These are phyloP conservation scores for Peniophora sp. DNA, from an alignment of 1,284 basidiomycete genomes.

Conservation along the genomic window DNA sequence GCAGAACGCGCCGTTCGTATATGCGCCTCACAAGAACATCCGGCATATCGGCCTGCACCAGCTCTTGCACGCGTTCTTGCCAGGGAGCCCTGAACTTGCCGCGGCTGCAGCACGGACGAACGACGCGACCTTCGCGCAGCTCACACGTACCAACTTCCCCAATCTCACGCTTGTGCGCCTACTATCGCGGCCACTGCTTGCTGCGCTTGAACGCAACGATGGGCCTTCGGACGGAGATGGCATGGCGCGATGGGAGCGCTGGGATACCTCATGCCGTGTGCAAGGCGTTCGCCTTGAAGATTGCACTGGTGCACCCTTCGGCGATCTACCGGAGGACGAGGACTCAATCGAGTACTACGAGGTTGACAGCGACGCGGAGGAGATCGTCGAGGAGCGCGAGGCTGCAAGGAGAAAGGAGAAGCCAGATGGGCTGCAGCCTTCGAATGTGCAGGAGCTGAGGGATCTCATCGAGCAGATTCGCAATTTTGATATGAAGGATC, in stretches of 20 bases:
- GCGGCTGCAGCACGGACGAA: slow-evolving; percentile 47
- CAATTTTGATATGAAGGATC: slow-evolving; percentile 26
- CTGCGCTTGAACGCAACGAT: slow-evolving; percentile 46
- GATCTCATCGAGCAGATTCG: slow-evolving; percentile 42
- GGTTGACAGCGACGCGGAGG: slow-evolving; percentile 26
- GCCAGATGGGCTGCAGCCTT: slow-evolving; percentile 17
- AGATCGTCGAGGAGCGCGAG: slow-evolving; percentile 4
- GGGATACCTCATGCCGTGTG: slow-evolving; percentile 46
- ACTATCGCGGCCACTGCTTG: slow-evolving; percentile 44
- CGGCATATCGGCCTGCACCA: slow-evolving; percentile 62
- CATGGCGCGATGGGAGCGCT: slow-evolving; percentile 50
- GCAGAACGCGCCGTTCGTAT: slow-evolving; percentile 30
- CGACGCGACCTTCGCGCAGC: slow-evolving; percentile 53
- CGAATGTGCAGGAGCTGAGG: slow-evolving; percentile 31
- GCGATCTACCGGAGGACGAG: slow-evolving; percentile 44
- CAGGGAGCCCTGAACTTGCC: slow-evolving; percentile 17
- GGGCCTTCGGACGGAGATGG: slow-evolving; percentile 30
- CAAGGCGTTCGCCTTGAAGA: slow-evolving; percentile 54
- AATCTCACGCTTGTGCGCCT: slow-evolving; percentile 48
- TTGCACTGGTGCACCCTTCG: slow-evolving; percentile 54
- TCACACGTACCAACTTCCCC: slow-evolving; percentile 52
- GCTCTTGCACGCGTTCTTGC: slow-evolving; percentile 49
- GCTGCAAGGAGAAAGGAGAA: slow-evolving; percentile 10
- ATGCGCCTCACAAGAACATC: slow-evolving; percentile 48
- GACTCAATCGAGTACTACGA: slow-evolving; percentile 25